Evolutionary conservation across 306 rosid species (phyloP), one percentile per base, ranked within the genome.

Genomic region (Astragalus membranaceus): DNA sequence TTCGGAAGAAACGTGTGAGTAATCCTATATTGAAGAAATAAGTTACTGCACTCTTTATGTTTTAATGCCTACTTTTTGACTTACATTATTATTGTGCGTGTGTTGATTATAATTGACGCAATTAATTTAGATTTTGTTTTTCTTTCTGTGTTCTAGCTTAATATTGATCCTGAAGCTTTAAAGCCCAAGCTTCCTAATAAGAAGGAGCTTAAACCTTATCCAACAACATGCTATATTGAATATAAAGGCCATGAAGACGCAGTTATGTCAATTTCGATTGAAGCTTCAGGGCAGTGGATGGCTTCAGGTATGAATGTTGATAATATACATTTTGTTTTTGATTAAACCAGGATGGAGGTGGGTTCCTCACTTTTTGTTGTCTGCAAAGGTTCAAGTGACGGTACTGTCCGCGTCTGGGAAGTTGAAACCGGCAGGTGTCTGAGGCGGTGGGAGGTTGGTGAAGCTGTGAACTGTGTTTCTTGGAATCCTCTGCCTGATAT

Each of bases 351-450:
- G 44, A n/a, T 52, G 33, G 29, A 50, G 42, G 4, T 63, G 15
- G 14, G 48, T 75, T 73, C 14, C 78, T 79, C 23, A 60, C 50
- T 29, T 75, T 51, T 44, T 74, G 53, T 75, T 75, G 62, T 75
- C 54, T 69, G 46, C 33, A 9, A 69, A 93, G 97, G 98, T 81
- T 94, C 97, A 54, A 79, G 75, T 79, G 97, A 94, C 41, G 92
- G 99, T 75, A 88, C 99, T 49, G 87, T 91, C 67, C 97, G 95
- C 35, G 61, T 94, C 70, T 94, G 99, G 99, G 97, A 94, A 84
- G 87, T 91, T 63, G 91, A 83, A 80, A 87, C 92, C 58, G 95
- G 97, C 35, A 84, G 97, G 83, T 94, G 99, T 80, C 84, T 91
- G 75, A 83, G 82, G 79, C 78, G 37, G 47, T 94, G 92, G 88